These are phyloP conservation scores for Fusarium continuum DNA, from an alignment of 2,329 filamentous ascomycete species.

Conservation along the genomic window DNA sequence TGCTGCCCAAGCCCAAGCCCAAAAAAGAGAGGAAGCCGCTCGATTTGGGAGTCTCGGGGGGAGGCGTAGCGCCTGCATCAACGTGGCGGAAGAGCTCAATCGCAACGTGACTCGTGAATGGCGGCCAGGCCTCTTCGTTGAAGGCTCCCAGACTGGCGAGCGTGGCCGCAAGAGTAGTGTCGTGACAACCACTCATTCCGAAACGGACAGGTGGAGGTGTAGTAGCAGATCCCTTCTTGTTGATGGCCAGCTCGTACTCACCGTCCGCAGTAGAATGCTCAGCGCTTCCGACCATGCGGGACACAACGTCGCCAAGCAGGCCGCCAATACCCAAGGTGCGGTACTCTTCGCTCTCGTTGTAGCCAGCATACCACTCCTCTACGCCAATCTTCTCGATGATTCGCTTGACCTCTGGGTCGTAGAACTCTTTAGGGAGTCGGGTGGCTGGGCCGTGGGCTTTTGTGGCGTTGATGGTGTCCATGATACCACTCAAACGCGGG, in stretches of 20 bases:
- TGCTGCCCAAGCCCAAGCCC: slow-evolving; percentile 37
- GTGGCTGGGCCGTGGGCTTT: slow-evolving; percentile 80
- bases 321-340: slow-evolving; percentile 87
- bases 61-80: slow-evolving; percentile 36
- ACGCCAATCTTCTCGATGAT: slow-evolving; percentile 80
- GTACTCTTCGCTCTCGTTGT: slow-evolving; percentile 85
- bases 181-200: slow-evolving; percentile 86
- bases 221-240: slow-evolving; percentile 44
- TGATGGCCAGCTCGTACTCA: slow-evolving; percentile 57
- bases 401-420: slow-evolving; percentile 74
- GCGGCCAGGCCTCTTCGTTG: slow-evolving; percentile 80
- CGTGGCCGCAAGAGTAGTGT: slow-evolving; percentile 87
- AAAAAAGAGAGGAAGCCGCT: slow-evolving; percentile 43
- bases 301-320: slow-evolving; percentile 83
- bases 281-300: slow-evolving; percentile 74
- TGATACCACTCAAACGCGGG: slow-evolving; percentile 86
- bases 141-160: slow-evolving; percentile 84
- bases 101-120: slow-evolving; percentile 91
- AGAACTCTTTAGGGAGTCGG: slow-evolving; percentile 84
- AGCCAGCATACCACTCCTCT: slow-evolving; percentile 94
- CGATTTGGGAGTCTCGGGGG: slow-evolving; percentile 2
- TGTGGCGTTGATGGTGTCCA: slow-evolving; percentile 93
- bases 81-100: slow-evolving; percentile 83
- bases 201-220: slow-evolving; percentile 68
- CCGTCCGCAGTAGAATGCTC: slow-evolving; percentile 65